Base-by-base conservation (phyloP, 345 rosid species). In the Angophora floribunda region DNA sequence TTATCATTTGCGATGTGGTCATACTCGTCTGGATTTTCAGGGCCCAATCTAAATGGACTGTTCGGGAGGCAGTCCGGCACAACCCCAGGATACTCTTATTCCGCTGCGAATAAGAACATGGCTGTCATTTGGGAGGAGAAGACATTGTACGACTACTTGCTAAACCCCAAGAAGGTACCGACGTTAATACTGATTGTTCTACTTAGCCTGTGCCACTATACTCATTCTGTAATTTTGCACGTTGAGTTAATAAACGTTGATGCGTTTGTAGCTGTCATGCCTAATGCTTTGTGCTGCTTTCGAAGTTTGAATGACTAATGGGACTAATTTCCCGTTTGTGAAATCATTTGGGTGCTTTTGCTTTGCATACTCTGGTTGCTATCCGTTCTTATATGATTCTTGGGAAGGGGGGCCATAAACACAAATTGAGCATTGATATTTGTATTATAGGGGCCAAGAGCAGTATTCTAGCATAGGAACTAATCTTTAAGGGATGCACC, bases 21-120 rank as follows among this genome's bases (percentile, higher is more conserved):
- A 22, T 55, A 45, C 52, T 28, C 26, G 51, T 41, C 41, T 30
- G 24, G 57, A 86, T 82, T 87, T 90, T 86, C 93, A 97, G 98
- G 99, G 41, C 99, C 99, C 9, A 96, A 97, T 90, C 91, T 96
- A 88, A 95, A 96, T 87, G 99, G 99, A 32, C 93, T 97, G 13
- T 96, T 97, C 49, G 98, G 99, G 80, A 95, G 99, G 92, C 98
- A 95, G 87, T 96, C 98, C 3, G 99, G 99, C 41, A 95, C 98
- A 26, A 93, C 96, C 9, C 88, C 97, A 9, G 98, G 97, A 4
- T 97, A 96, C 89, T 96, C 98, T 6, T 97, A 97, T 91, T 97
- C 99, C n/a, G 94, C 97, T 85, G 98, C 98, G 19, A 97, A 97
- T 94, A 97, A 96, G 94, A 95, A 89, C 90, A 97, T 89, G 95